Base-by-base conservation (phyloP, 1,139 yeast species). In the Debaryomyces sp. region DNA sequence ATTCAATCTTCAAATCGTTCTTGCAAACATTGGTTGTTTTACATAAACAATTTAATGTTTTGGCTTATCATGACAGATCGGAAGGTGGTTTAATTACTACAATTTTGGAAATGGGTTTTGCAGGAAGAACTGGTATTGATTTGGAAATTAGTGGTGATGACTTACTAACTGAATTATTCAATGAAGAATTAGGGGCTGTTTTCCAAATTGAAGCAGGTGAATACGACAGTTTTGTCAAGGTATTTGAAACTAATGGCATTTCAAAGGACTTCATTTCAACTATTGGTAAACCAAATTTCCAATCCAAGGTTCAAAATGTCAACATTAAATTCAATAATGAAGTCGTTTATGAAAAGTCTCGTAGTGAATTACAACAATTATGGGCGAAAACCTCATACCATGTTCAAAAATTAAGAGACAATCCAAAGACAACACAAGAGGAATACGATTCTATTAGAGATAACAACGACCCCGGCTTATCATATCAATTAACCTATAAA, bases 1-100 rank as follows among this genome's bases (percentile, higher is more conserved):
- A 85, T 57, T 57, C 67, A 35, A 55, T 81, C 2, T 77, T 95
- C 58, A 88, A 86, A 71, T 73, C 81, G 18, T 88, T 91, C 72
- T 77, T 94, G 63, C 75, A 80, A 51, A 75, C 96, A 9, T 72
- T 90, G 54, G 78, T 87, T 53, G 80, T 75, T 18, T 78, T 95
- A 59, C 99, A 95, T 67, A 77, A 80, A 60, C 64, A 74, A 41
- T 75, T 82, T 45, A 78, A 81, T 49, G 95, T 95, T 17, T 77
- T 86, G 61, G 90, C 98, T 8, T 95, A 95, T 73, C 99, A 95
- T 64, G 99, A 95, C 70, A 81, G 95, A 64, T 89, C 97, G 18
- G 99, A 95, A 68, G 99, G 99, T 79, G 99, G 99, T 63, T 77
- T 92, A 60, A 73, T 92, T 52, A 85, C 89, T 44, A 86, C 99